Percentiles rank a stretch among this genome's conserved stretches.
Evolutionary conservation across 1,139 yeast species (phyloP).

Genomic region (Yamadazyma taylorii): DNA sequence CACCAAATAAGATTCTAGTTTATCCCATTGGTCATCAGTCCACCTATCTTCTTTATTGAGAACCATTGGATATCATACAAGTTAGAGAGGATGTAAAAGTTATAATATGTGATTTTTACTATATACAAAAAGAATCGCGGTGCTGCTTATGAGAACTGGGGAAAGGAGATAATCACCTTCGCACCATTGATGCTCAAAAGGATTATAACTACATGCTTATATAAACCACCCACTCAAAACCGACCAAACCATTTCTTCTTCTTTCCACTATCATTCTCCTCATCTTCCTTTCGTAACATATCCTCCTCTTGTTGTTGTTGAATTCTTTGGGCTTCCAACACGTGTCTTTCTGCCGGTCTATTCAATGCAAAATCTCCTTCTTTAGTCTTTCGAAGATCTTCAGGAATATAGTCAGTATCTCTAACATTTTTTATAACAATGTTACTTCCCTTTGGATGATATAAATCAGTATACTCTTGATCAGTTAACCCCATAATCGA

Average conservation of each 20-base stretch:
- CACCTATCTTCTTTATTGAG: slow-evolving; percentile 10
- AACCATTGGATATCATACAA: neutral
- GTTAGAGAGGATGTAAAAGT: too few species aligned
- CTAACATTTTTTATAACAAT: slow-evolving; percentile 38
- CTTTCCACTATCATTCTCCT: too few species aligned
- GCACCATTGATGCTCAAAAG: too few species aligned
- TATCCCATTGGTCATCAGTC: slow-evolving; percentile 15
- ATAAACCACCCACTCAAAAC: neutral
- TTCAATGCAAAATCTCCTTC: slow-evolving; percentile 57
- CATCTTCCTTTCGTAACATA: slow-evolving; percentile 51
- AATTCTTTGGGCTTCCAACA: slow-evolving; percentile 71
- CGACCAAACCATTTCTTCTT: slow-evolving; percentile 5
- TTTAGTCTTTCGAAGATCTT: slow-evolving; percentile 36
- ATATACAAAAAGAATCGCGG: too few species aligned
- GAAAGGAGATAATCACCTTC: too few species aligned
- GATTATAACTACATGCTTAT: too few species aligned
- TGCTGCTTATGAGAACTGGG: too few species aligned
- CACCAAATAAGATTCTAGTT: slow-evolving; percentile 14
- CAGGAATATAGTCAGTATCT: slow-evolving; percentile 45
- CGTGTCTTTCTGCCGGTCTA: slow-evolving; percentile 71
- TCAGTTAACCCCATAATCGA: slow-evolving; percentile 52
- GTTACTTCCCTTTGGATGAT: slow-evolving; percentile 41
- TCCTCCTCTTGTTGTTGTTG: slow-evolving; percentile 71
- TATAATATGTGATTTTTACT: too few species aligned
- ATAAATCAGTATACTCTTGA: slow-evolving; percentile 64